Evolutionary conservation across 2,329 filamentous ascomycete genomes (phyloP).

Genomic region (Aspergillus pseudoglaucus): DNA sequence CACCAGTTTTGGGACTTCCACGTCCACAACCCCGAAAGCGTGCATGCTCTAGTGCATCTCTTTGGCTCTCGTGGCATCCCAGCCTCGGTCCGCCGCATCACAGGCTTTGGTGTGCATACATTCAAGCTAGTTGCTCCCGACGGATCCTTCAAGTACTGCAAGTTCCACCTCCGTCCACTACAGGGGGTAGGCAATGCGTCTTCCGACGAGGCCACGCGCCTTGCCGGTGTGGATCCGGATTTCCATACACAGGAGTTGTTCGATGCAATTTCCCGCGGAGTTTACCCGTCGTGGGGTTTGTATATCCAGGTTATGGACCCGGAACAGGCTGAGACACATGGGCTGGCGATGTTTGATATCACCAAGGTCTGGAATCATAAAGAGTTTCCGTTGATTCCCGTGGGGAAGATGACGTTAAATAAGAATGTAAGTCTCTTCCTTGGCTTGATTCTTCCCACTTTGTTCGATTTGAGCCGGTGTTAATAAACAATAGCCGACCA

Average conservation of each 20-base stretch:
- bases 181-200: slow-evolving; percentile 51
- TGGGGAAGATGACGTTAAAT: slow-evolving; percentile 49
- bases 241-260: slow-evolving; percentile 55
- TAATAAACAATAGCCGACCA: slow-evolving; percentile 31
- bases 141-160: slow-evolving; percentile 52
- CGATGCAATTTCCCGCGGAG: slow-evolving; percentile 52
- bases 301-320: slow-evolving; percentile 51
- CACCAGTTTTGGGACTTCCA: slow-evolving; percentile 55
- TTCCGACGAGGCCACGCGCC: slow-evolving; percentile 45
- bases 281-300: slow-evolving; percentile 53
- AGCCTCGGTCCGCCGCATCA: slow-evolving; percentile 40
- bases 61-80: slow-evolving; percentile 55
- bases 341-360: slow-evolving; percentile 50
- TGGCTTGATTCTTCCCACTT: background rate
- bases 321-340: slow-evolving; percentile 43
- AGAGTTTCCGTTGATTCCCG: slow-evolving; percentile 43
- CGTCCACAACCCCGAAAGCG: slow-evolving; percentile 51
- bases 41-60: slow-evolving; percentile 56
- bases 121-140: slow-evolving; percentile 30
- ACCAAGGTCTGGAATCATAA: slow-evolving; percentile 51
- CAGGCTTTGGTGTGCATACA: slow-evolving; percentile 43
- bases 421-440: slow-evolving; percentile 33
- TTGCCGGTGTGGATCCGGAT: slow-evolving; percentile 52
- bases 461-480: background rate
- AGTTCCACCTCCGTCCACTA: slow-evolving; percentile 54